Base-by-base conservation (phyloP, 305 asterid genomes). In the Fraxinus baroniana region DNA sequence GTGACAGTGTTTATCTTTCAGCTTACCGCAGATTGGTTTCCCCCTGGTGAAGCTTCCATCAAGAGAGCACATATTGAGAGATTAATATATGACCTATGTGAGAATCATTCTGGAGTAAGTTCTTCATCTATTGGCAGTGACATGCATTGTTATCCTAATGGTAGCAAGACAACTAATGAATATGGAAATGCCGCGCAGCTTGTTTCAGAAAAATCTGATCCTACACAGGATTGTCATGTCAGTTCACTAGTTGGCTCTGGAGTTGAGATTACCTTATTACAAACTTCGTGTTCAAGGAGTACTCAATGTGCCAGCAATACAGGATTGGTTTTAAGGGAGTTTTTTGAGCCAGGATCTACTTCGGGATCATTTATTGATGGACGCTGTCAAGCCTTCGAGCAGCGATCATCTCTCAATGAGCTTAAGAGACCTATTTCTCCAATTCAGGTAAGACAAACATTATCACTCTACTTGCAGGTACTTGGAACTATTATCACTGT, bases 1-100 rank as follows among this genome's bases (percentile, higher is more conserved):
- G 73, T 83, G 83, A 78, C 83, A 41, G 3, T 18, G 30, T 64
- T 36, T 81, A 46, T 24, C 74, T 78, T 92, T 72, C 98, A 96
- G 98, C 98, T 96, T 72, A 91, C 85, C 62, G 83, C 82, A 7
- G 90, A 90, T 89, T 97, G 99, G 99, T 97, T 97, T 82, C 97
- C 92, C 36, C 90, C 97, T 22, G 85, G 87, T 71, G 99, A 92
- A 83, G 97, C 98, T 85, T 94, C 95, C 26, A 62, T 91, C 74
- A 97, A 94, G 84, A 91, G 99, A 74, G 86, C 88, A 83, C 91
- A 79, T 73, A 90, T 97, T 72, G 94, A 91, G 87, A 90, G 88
- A 85, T 84, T 97, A 87, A 92, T 97, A 83, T 86, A 86, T 83
- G 86, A 82, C 81, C 94, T 97, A 79, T 90, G 91, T 37, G 88